Evolutionary conservation across 2,329 filamentous ascomycete genomes (phyloP), one percentile per base, ranked within the genome.

Genomic region (Nothophaeocryptopus gaeumannii): DNA sequence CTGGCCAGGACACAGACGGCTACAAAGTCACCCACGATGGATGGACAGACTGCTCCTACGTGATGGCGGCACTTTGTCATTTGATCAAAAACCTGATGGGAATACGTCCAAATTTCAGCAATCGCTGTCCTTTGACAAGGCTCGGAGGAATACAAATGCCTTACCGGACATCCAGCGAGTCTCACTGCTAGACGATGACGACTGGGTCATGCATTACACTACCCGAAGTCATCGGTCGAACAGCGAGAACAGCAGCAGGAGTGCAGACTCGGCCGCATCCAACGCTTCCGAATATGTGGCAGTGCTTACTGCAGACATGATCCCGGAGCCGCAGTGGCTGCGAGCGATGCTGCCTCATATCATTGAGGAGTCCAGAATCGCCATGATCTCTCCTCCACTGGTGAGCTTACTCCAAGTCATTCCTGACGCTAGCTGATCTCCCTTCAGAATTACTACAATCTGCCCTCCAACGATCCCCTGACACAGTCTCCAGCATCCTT

Each of bases 281-380:
- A 26, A 26, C 20, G 20, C 20, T 26, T 31, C 35, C 2, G 20
- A 12, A 79, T 58, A 84, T 74, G 63, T 84, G 62, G 82, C 81
- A n/a, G 78, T 79, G 34, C 69, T 86, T 31, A 83, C 86, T 61
- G 82, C 82, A 14, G 83, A 86, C 62, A 85, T 86, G 83, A 84
- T 85, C 64, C 79, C 81, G 5, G 79, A 84, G 63, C 72, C 71
- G 44, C 69, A 78, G 39, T 85, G 81, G 80, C 72, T 84, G 9
- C 78, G 82, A 36, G 77, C 79, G 20, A 63, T 81, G 13, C 65
- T 84, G 15, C 78, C 81, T 45, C 81, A 84, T 60, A 64, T 84
- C 2, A n/a, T 46, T 2, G 16, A 20, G 13, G 20, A 38, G 10
- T 15, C 20, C 12, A 38, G 20, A 26, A 26, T 26, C 20, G 20